These are phyloP conservation scores for Nitzschia palea DNA, from an alignment of 108 stramenopile species.

Conservation along the genomic window DNA sequence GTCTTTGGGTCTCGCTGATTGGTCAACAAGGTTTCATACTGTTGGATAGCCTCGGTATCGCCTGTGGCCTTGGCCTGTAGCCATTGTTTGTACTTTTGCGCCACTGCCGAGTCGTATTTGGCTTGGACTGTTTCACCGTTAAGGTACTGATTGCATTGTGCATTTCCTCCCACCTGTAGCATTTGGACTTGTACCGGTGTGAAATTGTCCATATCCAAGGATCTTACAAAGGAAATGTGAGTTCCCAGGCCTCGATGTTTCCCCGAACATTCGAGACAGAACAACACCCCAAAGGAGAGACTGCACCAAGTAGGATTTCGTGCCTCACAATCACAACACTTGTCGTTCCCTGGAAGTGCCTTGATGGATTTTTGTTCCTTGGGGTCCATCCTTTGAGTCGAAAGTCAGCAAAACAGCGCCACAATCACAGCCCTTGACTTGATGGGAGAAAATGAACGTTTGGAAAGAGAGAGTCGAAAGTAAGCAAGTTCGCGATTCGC, in stretches of 20 bases:
- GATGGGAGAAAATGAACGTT: too few relatives aligned
- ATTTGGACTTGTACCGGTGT: slow-evolving; percentile 25
- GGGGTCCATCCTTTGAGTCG: too few relatives aligned
- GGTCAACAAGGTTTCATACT: neutral
- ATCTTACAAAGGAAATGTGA: slow-evolving; percentile 94
- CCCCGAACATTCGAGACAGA: slow-evolving; percentile 80
- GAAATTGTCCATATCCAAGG: slow-evolving; percentile 66
- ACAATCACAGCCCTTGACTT: too few relatives aligned
- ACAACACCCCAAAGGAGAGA: slow-evolving; percentile 72
- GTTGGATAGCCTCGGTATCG: neutral
- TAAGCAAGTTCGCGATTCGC: too few relatives aligned
- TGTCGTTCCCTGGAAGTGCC: slow-evolving; percentile 47
- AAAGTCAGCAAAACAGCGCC: too few relatives aligned
- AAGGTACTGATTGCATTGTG: slow-evolving; percentile 22
- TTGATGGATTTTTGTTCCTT: slow-evolving; percentile 8
- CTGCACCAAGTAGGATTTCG: slow-evolving; percentile 81
- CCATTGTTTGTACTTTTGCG: slow-evolving; percentile 21
- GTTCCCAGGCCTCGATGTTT: slow-evolving; percentile 88
- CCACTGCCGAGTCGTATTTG: slow-evolving; percentile 15
- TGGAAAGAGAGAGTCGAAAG: too few relatives aligned
- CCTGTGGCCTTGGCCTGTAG: slow-evolving; percentile 31
- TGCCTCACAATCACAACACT: slow-evolving; percentile 58
- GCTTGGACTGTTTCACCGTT: neutral
- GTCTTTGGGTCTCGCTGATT: neutral
- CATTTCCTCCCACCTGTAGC: slow-evolving; percentile 45